Base-by-base conservation (phyloP, 1,284 basidiomycete species). In the Boletellus dicymbophilus region DNA sequence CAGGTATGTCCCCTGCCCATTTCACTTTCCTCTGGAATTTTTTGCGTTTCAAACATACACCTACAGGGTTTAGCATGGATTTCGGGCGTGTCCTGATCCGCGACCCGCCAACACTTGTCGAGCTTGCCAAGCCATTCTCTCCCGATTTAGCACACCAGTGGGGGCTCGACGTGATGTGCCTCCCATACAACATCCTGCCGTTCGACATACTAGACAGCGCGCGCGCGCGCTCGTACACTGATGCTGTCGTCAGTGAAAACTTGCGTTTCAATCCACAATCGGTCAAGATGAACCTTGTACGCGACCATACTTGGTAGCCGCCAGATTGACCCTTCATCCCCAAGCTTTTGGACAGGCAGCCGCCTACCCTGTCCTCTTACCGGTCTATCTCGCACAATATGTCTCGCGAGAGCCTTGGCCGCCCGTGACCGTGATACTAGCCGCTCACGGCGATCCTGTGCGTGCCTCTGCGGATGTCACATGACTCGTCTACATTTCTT, bases 311-410 rank as follows among this genome's bases (percentile, higher is more conserved):
- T 30, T 37, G 18, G n/a, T n/a, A n/a, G n/a, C n/a, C n/a, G n/a
- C n/a, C 37, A 26, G 16, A 28, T 34, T 30, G 27, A 43, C 30
- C 12, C 18, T 27, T 18, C 7, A 15, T 54, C 40, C 52, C 52
- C 23, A 56, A 38, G n/a, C n/a, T 37, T 25, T 40, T 51, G 18
- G 37, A 49, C 49, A 75, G 73, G 55, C 69, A 2, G 72, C 74
- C 13, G 71, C 70, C 30, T 75, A 74, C 49, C 75, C 75, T 2
- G 61, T 78, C 39, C 68, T 77, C 36, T 55, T 77, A 1, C 75
- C 75, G 12, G 59, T 72, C 4, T 77, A 76, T 49, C 54, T 77
- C 9, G 56, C 60, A 15, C 67, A 72, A 39, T 78, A 56, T 52
- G 37, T 49, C 42, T 60, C 50, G 15, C 52, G 41, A 38, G 57